Evolutionary conservation across 495 filamentous ascomycete species (phyloP), one percentile per base, ranked within the genome.

Genomic region (Halenospora varia): DNA sequence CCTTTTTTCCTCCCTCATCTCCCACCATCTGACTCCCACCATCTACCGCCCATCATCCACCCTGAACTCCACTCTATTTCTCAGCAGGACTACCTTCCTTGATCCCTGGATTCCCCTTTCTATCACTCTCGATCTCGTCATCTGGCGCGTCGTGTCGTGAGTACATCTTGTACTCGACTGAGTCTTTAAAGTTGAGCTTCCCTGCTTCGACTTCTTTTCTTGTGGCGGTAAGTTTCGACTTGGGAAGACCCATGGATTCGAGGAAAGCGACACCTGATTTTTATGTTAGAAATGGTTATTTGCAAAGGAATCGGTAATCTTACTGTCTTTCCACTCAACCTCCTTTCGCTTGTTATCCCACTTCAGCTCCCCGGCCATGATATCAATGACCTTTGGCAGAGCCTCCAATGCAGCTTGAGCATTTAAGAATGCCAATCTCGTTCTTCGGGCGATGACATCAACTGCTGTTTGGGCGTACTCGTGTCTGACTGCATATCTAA

Each of bases 391-490:
- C 51, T 66, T 77, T 1, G 94, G 94, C 50, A 97, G 77, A 0
- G 90, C 88, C 75, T 98, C 94, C 23, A 97, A 81, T 9, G 93
- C 90, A 2, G 94, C 94, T 72, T 97, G 91, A 15, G 92, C 92
- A 66, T 98, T 98, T 63, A 98, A 68, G 74, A 98, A 98, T 11
- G 94, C 90, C 58, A 98, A 72, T 40, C 94, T 79, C 48, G 88
- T 98, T 52, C 94, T 78, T 35, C 94, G 81, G 8, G 93, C 94
- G 19, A 98, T 75, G 19, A 97, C 88, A 69, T 98, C 94, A 10
- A 91, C 87, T 2, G 92, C 90, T 18, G 92, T 97, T 71, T 97
- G 90, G 10, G 94, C 94, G 62, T 96, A 96, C 72, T 98, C 94
- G 70, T 96, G 86, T 20, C 86, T 75, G 25, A 96, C 80, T 18